phyloP scores from a whole-genome alignment of 2,329 filamentous ascomycete species.

The Beauveria sp. region DNA sequence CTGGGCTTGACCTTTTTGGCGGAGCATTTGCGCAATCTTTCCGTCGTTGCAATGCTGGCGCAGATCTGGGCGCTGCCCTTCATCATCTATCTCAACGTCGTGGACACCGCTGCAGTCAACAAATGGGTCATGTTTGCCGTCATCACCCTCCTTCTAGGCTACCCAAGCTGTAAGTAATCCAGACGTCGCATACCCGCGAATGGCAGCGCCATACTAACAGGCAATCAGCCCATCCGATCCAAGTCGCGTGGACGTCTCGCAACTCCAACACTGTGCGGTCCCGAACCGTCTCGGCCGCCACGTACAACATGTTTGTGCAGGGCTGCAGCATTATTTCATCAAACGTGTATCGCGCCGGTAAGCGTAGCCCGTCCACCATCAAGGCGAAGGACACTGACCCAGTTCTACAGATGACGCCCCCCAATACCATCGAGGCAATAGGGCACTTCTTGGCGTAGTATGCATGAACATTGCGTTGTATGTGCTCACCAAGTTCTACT shows the following conservation, averaged over 20 bases:
- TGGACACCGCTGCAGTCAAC: conserved; percentile 19
- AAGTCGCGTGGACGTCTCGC: conserved; percentile 49
- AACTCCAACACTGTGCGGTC: conserved; percentile 53
- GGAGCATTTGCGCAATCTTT: conserved; percentile 33
- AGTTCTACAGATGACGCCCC: conserved; percentile 20
- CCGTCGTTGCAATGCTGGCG: conserved; percentile 34
- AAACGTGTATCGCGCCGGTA: conserved; percentile 20
- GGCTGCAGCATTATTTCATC: conserved; percentile 24
- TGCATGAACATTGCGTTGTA: conserved; percentile 42
- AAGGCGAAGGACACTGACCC: background rate
- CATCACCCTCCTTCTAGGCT: conserved; percentile 26
- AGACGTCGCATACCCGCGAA: background rate
- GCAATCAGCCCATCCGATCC: conserved; percentile 37
- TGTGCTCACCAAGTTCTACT: conserved; percentile 42
- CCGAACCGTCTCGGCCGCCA: conserved; percentile 47
- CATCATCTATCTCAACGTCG: conserved; percentile 35
- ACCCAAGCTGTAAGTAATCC: conserved; percentile 22
- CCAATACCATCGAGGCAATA: conserved; percentile 36
- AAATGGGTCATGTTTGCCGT: conserved; percentile 28
- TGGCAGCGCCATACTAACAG: background rate
- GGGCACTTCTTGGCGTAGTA: conserved; percentile 39
- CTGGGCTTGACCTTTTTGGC: conserved; percentile 38
- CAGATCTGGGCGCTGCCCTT: conserved; percentile 49
- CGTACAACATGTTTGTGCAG: conserved; percentile 44
- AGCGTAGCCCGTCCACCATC: conserved; percentile 19